A percentile compares a stretch with the other conserved stretches of the same genome.
Evolutionary conservation across 148 eudicot genomes (phyloP).

Genomic region (Heliamphora exappendiculata): DNA sequence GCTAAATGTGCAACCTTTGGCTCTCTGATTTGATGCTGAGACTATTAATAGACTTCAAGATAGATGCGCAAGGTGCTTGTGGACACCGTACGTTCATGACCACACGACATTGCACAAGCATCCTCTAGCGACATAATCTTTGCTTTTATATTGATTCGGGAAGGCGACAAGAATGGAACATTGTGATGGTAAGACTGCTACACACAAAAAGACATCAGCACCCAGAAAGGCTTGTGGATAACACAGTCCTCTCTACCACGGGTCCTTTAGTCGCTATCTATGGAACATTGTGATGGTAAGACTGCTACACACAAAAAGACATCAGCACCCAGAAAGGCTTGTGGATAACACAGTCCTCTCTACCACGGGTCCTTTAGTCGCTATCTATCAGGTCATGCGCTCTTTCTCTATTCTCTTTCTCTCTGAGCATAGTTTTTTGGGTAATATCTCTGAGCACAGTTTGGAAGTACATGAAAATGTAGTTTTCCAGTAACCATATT

Average conservation of each 20-base stretch:
- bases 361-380: neutral
- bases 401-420: neutral
- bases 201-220: slow-evolving; percentile 11
- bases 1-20: neutral
- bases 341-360: slow-evolving; percentile 3
- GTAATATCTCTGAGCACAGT: too few relatives aligned
- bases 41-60: neutral
- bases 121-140: neutral
- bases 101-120: slow-evolving; percentile 7
- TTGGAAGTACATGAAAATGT: too few relatives aligned
- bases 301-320: slow-evolving; percentile 7
- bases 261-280: neutral
- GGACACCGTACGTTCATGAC: slow-evolving; percentile 13
- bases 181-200: neutral
- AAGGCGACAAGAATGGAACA: neutral
- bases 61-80: slow-evolving; percentile 10
- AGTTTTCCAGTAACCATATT: neutral
- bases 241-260: slow-evolving; percentile 1
- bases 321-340: slow-evolving; percentile 5
- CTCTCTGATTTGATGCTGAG: slow-evolving; percentile 10
- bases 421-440: too few relatives aligned
- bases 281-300: neutral
- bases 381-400: too few relatives aligned
- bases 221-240: slow-evolving; percentile 9
- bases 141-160: neutral